Evolutionary conservation across 257 asterid genomes (phyloP).

Genomic region (Plantago elongata): DNA sequence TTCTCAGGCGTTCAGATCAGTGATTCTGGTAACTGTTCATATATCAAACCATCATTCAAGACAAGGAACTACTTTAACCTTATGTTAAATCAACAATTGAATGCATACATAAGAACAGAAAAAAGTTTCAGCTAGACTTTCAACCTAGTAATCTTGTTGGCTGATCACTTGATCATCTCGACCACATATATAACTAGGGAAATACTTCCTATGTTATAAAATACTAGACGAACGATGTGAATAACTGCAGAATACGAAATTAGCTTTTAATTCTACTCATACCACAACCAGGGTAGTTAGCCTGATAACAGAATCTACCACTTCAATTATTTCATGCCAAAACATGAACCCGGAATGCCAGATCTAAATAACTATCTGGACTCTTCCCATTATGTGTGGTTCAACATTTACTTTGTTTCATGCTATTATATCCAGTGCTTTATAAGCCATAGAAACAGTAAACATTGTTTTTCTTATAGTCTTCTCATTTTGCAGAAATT

Average conservation of each 20-base stretch:
- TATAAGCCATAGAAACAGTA: not conserved
- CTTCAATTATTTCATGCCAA: too few species aligned
- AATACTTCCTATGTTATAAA: not conserved
- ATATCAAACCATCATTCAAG: not conserved
- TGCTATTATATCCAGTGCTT: not conserved
- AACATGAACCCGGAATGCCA: too few species aligned
- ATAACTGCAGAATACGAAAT: not conserved
- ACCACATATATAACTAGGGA: too few species aligned
- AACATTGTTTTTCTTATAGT: not conserved
- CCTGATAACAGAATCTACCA: too few species aligned
- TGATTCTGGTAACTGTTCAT: conserved; percentile 6
- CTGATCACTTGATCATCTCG: not conserved
- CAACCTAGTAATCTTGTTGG: not conserved
- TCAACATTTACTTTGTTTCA: not conserved
- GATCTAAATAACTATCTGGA: not conserved
- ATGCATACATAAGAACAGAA: not conserved
- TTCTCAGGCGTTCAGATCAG: conserved; percentile 6
- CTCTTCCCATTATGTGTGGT: too few species aligned
- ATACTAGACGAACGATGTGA: not conserved
- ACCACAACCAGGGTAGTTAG: too few species aligned
- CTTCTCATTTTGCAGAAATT: not conserved
- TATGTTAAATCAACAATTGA: not conserved
- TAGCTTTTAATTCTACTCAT: not conserved
- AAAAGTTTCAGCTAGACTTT: not conserved
- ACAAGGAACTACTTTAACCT: not conserved